A percentile compares a stretch with the other conserved stretches of the same genome.
Evolutionary conservation across 148 eudicot genomes (phyloP).

Genomic region (Rhododendron henanense): DNA sequence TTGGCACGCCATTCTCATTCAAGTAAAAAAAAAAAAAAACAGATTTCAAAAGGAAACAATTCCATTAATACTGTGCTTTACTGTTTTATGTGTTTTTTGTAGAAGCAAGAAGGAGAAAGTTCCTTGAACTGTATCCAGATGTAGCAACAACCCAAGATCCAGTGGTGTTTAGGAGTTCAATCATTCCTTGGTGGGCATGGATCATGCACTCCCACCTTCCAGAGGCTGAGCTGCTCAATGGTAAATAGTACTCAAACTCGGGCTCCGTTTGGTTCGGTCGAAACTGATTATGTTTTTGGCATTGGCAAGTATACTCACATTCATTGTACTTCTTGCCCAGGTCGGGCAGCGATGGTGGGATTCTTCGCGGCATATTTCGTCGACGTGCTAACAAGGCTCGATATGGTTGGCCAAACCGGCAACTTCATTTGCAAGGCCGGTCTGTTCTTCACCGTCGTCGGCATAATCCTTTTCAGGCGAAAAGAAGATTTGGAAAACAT

Average conservation of each 20-base stretch:
- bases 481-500: conserved; percentile 29
- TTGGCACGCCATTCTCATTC: neutral
- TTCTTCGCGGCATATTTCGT: conserved; percentile 39
- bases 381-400: conserved; percentile 38
- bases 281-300: neutral
- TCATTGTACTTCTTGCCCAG: conserved; percentile 9
- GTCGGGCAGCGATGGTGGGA: conserved; percentile 52
- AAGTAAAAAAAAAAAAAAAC: neutral
- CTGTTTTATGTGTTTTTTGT: neutral
- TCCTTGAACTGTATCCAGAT: conserved; percentile 14
- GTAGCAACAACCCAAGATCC: conserved; percentile 19
- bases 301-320: neutral
- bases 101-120: conserved; percentile 29
- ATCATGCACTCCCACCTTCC: conserved; percentile 27
- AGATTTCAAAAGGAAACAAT: neutral
- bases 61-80: neutral
- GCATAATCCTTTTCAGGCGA: conserved; percentile 27
- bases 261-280: neutral
- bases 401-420: conserved; percentile 43
- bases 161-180: conserved; percentile 20
- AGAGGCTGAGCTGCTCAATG: conserved; percentile 26
- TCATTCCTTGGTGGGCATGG: conserved; percentile 30
- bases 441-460: conserved; percentile 23
- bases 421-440: conserved; percentile 40
- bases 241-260: neutral